Conservation (phyloP, 2,329 filamentous ascomycete genomes). For the Niveomyces coronatus region DNA sequence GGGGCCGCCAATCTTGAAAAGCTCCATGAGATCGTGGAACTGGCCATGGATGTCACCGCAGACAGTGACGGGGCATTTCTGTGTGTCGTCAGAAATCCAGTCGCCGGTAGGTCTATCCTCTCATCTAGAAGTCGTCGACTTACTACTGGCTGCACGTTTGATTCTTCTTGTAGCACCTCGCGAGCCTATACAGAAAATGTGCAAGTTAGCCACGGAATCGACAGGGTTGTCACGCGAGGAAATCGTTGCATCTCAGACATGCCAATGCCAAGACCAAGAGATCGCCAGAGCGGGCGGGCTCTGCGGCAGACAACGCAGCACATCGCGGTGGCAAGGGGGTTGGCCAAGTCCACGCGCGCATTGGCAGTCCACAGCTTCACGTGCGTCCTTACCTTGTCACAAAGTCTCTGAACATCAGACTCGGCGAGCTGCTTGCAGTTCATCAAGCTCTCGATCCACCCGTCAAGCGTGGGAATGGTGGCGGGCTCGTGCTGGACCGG, state of each 20-base stretch:
- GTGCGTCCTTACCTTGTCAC: slow-evolving; percentile 70
- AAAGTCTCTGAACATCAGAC: slow-evolving; percentile 88
- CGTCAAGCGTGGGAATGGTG: slow-evolving; percentile 85
- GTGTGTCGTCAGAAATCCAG: slow-evolving; percentile 6
- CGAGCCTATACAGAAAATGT: slow-evolving; percentile 54
- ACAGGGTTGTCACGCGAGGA: slow-evolving; percentile 21
- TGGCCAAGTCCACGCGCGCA: neutral
- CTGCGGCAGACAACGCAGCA: too few relatives aligned
- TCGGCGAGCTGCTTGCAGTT: slow-evolving; percentile 96
- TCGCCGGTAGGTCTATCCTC: neutral
- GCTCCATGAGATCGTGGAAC: slow-evolving; percentile 98
- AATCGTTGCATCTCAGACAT: slow-evolving; percentile 10
- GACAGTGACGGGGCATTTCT: slow-evolving; percentile 98
- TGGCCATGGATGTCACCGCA: slow-evolving; percentile 99
- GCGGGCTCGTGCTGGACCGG: slow-evolving; percentile 68
- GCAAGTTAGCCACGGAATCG: slow-evolving; percentile 5
- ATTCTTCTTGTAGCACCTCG: slow-evolving; percentile 94
- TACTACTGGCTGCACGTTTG: slow-evolving; percentile 98
- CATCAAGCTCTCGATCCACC: slow-evolving; percentile 99
- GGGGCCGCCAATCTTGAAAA: slow-evolving; percentile 95
- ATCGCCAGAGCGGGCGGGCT: too few relatives aligned
- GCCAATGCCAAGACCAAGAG: too few relatives aligned
- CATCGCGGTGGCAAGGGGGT: too few relatives aligned
- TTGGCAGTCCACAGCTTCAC: neutral
- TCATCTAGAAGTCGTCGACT: slow-evolving; percentile 21